Evolutionary conservation across 495 filamentous ascomycete genomes (phyloP).

Genomic region (Apodospora peruviana): DNA sequence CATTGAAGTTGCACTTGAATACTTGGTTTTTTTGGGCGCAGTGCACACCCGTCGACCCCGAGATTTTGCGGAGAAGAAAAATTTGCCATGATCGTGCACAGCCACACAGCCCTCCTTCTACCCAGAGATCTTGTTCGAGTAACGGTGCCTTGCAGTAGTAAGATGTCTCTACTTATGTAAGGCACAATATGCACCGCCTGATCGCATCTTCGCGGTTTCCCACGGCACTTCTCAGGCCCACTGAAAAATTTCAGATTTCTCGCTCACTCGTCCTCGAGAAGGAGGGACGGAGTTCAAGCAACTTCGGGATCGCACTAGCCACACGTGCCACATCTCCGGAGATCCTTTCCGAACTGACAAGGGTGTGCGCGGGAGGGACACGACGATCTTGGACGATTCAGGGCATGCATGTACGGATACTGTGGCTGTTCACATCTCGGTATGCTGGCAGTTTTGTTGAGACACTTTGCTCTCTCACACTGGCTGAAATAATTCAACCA

Average conservation of each 20-base stretch:
- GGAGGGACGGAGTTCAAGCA: not conserved
- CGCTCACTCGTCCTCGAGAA: too few relatives aligned
- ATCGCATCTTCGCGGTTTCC: not conserved
- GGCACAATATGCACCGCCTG: too few relatives aligned
- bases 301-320: not conserved
- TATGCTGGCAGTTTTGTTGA: not conserved
- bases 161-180: too few relatives aligned
- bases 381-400: not conserved
- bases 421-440: conserved; percentile 1
- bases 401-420: not conserved
- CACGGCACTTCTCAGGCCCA: not conserved
- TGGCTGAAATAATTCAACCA: too few relatives aligned
- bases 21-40: too few relatives aligned
- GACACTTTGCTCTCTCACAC: not conserved
- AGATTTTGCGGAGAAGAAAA: too few relatives aligned
- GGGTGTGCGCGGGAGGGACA: not conserved
- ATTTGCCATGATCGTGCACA: too few relatives aligned
- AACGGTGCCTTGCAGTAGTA: not conserved
- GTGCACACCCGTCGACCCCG: too few relatives aligned
- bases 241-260: not conserved
- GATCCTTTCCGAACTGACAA: not conserved
- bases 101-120: not conserved
- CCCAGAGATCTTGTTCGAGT: not conserved
- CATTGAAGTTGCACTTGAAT: too few relatives aligned
- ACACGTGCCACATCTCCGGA: not conserved